phyloP scores from a whole-genome alignment of 2,329 filamentous ascomycete genomes.

The Calonectria leucothoes region DNA sequence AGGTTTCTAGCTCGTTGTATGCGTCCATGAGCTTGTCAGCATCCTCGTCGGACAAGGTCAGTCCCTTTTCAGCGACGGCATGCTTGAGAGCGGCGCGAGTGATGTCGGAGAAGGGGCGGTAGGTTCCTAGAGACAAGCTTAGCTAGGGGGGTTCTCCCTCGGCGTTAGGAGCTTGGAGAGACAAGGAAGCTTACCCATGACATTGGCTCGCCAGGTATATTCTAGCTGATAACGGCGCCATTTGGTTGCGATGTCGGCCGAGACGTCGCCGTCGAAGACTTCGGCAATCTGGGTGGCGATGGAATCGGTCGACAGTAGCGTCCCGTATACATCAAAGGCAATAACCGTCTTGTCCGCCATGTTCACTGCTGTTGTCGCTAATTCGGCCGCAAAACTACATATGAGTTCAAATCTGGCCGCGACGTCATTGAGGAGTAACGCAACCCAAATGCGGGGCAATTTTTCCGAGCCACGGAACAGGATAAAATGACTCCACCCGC shows the following conservation, averaged over 20 bases:
- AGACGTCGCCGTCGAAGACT: not conserved
- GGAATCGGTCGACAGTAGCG: not conserved
- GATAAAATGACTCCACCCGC: not conserved
- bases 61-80: not conserved
- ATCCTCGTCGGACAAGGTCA: not conserved
- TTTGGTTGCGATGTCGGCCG: not conserved
- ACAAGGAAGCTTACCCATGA: not conserved
- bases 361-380: not conserved
- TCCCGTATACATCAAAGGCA: not conserved
- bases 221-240: conserved; percentile 1
- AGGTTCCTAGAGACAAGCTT: not conserved
- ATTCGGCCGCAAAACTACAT: not conserved
- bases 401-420: not conserved
- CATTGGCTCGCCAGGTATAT: not conserved
- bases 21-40: not conserved
- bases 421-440: not conserved
- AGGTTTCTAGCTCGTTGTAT: not conserved
- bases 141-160: not conserved
- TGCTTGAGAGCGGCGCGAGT: not conserved
- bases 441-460: not conserved
- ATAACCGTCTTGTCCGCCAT: not conserved
- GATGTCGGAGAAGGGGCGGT: not conserved
- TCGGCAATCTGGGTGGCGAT: not conserved
- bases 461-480: not conserved
- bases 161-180: too few relatives aligned